Evolutionary conservation across 202 grass and related monocot species (phyloP).

Genomic region (Zizania palustris): DNA sequence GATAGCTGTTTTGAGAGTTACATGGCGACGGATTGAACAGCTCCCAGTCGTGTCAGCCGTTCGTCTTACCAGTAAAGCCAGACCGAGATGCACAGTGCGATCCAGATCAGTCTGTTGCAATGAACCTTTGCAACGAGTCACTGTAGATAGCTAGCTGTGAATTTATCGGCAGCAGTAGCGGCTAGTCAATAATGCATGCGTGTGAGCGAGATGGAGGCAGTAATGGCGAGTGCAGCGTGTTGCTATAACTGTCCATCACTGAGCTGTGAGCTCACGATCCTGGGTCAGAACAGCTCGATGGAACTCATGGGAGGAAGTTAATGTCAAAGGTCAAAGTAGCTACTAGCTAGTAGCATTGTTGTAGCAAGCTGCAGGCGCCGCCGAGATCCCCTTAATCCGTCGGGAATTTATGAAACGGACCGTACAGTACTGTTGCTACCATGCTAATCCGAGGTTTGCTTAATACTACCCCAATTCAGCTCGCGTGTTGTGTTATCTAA

Average conservation of each 20-base stretch:
- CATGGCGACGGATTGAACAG: neutral
- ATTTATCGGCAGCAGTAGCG: neutral
- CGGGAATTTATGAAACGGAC: neutral
- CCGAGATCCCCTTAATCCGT: neutral
- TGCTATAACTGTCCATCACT: constrained; percentile 13
- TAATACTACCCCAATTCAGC: no score
- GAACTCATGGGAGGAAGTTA: constrained; percentile 23
- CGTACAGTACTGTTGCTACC: neutral
- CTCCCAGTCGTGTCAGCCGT: neutral
- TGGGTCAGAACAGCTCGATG: neutral
- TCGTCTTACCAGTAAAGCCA: constrained; percentile 12
- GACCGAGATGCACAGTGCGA: neutral
- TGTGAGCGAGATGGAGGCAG: neutral
- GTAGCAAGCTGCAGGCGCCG: constrained; percentile 1
- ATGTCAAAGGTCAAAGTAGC: constrained; percentile 19
- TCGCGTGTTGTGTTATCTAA: no score
- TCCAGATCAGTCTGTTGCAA: neutral
- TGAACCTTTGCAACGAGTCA: neutral
- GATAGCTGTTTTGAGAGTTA: neutral
- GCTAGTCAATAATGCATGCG: neutral
- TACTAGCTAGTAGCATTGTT: no score
- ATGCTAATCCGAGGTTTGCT: neutral
- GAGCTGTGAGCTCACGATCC: neutral
- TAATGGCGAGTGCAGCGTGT: neutral
- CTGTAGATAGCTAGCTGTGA: neutral